Conservation (phyloP, 805 yeast species). For the Dipodascus albidus region DNA sequence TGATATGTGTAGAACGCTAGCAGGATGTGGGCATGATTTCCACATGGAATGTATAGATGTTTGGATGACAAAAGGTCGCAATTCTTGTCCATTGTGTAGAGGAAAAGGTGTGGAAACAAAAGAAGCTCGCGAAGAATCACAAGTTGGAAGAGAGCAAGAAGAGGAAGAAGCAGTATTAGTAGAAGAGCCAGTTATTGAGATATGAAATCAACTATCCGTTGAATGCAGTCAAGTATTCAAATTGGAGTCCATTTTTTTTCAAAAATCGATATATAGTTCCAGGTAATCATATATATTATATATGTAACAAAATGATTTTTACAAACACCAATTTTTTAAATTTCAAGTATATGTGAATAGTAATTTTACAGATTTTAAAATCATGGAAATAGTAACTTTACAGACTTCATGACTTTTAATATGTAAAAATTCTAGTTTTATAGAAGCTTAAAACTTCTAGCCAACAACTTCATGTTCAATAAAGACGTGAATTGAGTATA, state of each 20-base stretch:
- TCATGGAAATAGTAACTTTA: not conserved
- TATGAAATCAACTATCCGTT: not conserved
- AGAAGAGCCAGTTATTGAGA: not conserved
- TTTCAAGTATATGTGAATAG: not conserved
- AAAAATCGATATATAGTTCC: not conserved
- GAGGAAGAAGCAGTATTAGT: not conserved
- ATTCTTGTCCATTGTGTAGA: conserved; percentile 49
- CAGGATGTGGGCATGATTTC: conserved; percentile 39
- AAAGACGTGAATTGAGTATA: no score
- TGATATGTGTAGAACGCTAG: conserved; percentile 36
- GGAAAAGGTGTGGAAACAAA: conserved; percentile 28
- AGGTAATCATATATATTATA: not conserved
- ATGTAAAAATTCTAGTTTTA: not conserved
- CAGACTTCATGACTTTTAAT: not conserved
- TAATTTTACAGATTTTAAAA: not conserved
- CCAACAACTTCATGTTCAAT: no score
- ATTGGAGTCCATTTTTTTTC: no score
- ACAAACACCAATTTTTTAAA: not conserved
- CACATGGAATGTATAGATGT: conserved; percentile 47
- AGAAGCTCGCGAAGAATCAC: not conserved
- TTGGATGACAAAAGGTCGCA: conserved; percentile 43
- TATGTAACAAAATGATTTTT: not conserved
- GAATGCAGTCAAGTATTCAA: not conserved
- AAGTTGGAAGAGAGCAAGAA: no score
- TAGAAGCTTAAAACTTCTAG: not conserved